Conservation (phyloP, 139 green algal genomes). For the Trebouxia sp. region DNA sequence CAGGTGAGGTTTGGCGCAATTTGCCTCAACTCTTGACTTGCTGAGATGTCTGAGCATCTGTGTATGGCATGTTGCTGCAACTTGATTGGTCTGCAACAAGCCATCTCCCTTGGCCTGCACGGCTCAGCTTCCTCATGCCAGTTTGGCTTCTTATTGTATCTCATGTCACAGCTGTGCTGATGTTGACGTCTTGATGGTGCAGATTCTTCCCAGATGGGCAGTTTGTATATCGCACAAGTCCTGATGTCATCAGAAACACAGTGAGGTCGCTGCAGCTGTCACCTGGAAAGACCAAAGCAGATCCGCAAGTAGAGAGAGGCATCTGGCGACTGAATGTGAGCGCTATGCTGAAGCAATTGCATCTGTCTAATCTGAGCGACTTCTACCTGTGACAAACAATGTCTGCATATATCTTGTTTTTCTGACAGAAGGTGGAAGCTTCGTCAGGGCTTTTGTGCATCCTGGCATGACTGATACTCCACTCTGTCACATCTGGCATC, state of each 20-base stretch:
- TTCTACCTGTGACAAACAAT: not conserved
- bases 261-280: constrained; percentile 46
- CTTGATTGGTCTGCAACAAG: too few relatives aligned
- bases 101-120: too few relatives aligned
- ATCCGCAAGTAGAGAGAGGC: not conserved
- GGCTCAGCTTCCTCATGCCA: too few relatives aligned
- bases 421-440: too few relatives aligned
- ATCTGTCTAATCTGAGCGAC: not conserved
- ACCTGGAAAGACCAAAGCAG: not conserved
- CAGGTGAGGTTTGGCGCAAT: too few relatives aligned
- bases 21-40: not conserved
- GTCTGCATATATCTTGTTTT: too few relatives aligned
- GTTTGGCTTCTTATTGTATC: too few relatives aligned
- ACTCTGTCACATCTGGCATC: too few relatives aligned
- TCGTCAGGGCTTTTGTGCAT: too few relatives aligned
- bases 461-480: too few relatives aligned
- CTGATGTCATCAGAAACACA: constrained; percentile 52
- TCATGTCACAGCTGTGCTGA: too few relatives aligned
- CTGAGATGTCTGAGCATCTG: not conserved
- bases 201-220: constrained; percentile 78
- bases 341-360: not conserved
- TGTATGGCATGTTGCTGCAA: constrained; percentile 11
- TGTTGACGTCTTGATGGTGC: too few relatives aligned
- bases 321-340: constrained; percentile 18
- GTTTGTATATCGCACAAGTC: constrained; percentile 76